Percentiles rank a stretch among this genome's conserved stretches.
These are phyloP conservation scores for Claviceps citrina DNA, from an alignment of 2,329 filamentous ascomycete species.

Conservation along the genomic window DNA sequence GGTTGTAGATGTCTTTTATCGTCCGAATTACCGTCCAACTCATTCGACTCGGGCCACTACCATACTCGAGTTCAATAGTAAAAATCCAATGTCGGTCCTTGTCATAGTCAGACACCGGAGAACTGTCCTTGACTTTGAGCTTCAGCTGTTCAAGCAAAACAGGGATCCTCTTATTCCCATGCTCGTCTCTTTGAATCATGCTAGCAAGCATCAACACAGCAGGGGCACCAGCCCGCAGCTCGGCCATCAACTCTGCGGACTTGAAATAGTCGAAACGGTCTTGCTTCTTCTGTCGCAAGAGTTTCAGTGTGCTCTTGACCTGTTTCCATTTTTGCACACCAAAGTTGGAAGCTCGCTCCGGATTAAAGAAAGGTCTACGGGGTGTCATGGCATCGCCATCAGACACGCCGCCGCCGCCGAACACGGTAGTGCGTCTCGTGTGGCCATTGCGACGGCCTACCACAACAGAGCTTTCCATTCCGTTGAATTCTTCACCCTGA, in stretches of 20 bases:
- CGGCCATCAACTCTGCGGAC: constrained; percentile 90
- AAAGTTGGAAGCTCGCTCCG: constrained; percentile 57
- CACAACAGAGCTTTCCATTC: constrained; percentile 32
- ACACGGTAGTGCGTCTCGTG: constrained; percentile 49
- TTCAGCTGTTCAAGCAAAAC: constrained; percentile 92
- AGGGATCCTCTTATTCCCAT: constrained; percentile 86
- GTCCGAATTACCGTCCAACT: constrained; percentile 85
- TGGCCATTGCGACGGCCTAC: constrained; percentile 43
- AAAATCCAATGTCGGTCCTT: constrained; percentile 68
- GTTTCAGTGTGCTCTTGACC: constrained; percentile 75
- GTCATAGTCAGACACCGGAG: constrained; percentile 47
- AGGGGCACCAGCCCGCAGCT: constrained; percentile 80
- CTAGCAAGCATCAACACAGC: constrained; percentile 89
- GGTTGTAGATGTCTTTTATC: constrained; percentile 75
- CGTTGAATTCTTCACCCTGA: constrained; percentile 33
- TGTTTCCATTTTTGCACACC: constrained; percentile 80
- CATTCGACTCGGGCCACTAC: constrained; percentile 89
- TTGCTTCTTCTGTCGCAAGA: constrained; percentile 65
- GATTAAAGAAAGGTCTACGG: constrained; percentile 40
- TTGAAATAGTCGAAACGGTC: constrained; percentile 88
- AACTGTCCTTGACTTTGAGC: constrained; percentile 68
- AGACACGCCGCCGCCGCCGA: constrained; percentile 48
- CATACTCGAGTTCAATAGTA: constrained; percentile 87
- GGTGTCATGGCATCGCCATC: constrained; percentile 45
- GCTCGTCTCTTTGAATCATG: constrained; percentile 95